phyloP scores from a whole-genome alignment of 805 yeast genomes.

The Saccharomycopsis olivae region DNA sequence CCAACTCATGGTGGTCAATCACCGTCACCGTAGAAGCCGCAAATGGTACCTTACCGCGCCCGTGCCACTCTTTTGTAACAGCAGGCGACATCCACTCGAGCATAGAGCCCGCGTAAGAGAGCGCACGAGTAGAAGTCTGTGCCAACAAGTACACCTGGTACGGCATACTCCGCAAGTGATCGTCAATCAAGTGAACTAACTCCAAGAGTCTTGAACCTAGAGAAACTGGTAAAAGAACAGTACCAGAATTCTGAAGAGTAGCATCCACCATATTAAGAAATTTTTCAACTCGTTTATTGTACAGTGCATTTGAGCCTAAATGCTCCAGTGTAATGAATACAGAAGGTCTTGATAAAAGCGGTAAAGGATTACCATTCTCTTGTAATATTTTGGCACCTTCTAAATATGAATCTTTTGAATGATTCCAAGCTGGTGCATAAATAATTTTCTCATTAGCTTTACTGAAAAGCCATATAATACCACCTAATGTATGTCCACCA shows the following conservation, averaged over 20 bases:
- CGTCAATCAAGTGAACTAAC: conserved; percentile 61
- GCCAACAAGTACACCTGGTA: conserved; percentile 66
- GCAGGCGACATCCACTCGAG: conserved; percentile 92
- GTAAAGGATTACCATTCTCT: conserved; percentile 47
- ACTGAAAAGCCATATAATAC: conserved; percentile 75
- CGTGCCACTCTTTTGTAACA: conserved; percentile 81
- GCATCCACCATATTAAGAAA: conserved; percentile 54
- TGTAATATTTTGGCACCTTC: conserved; percentile 58
- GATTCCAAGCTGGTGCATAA: conserved; percentile 92
- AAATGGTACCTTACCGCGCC: conserved; percentile 64
- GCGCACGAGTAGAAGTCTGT: conserved; percentile 64
- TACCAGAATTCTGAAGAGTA: conserved; percentile 53
- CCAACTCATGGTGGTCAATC: conserved; percentile 44
- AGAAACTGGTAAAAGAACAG: conserved; percentile 75
- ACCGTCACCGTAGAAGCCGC: conserved; percentile 56
- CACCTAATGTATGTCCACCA: conserved; percentile 92
- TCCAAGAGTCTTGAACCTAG: conserved; percentile 77
- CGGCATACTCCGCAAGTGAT: conserved; percentile 34
- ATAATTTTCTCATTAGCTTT: conserved; percentile 71
- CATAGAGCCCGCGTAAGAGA: conserved; percentile 79
- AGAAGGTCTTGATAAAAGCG: conserved; percentile 62
- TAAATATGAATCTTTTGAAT: conserved; percentile 76
- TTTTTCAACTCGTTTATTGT: conserved; percentile 51
- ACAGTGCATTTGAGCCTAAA: conserved; percentile 53
- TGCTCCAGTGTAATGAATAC: conserved; percentile 66